Evolutionary conservation across 1,139 yeast genomes (phyloP).

Genomic region (Pichia sp.): DNA sequence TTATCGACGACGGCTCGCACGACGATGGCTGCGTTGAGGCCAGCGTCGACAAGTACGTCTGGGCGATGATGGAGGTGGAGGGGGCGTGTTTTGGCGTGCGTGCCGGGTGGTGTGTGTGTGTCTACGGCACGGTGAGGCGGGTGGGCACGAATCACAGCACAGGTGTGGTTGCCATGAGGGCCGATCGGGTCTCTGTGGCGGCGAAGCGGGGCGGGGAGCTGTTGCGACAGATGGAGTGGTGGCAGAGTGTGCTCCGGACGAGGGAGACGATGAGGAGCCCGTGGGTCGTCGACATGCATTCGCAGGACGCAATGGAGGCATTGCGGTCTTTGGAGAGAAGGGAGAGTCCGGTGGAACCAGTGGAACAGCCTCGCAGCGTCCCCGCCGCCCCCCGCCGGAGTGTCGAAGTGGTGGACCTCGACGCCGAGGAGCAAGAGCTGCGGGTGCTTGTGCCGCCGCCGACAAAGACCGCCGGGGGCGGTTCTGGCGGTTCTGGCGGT

Average conservation of each 20-base stretch:
- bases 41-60: not conserved
- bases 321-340: constrained; percentile 1
- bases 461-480: too few relatives aligned
- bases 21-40: constrained; percentile 1
- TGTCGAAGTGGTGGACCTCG: constrained; percentile 1
- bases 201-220: not conserved
- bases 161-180: not conserved
- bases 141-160: not conserved
- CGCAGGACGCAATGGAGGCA: constrained; percentile 9
- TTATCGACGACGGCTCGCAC: constrained; percentile 7
- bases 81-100: constrained; percentile 1
- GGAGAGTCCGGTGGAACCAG: not conserved
- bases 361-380: not conserved
- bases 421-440: not conserved
- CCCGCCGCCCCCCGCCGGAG: not conserved
- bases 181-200: not conserved
- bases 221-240: constrained; percentile 4
- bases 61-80: constrained; percentile 6
- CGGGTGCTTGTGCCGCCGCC: not conserved
- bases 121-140: not conserved
- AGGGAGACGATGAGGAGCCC: not conserved
- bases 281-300: constrained; percentile 3
- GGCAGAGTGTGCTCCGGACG: constrained; percentile 1
- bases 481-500: too few relatives aligned
- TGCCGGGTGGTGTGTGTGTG: constrained; percentile 3